These are phyloP conservation scores for Fusarium concolor DNA, from an alignment of 2,329 filamentous ascomycete genomes.

Conservation along the genomic window DNA sequence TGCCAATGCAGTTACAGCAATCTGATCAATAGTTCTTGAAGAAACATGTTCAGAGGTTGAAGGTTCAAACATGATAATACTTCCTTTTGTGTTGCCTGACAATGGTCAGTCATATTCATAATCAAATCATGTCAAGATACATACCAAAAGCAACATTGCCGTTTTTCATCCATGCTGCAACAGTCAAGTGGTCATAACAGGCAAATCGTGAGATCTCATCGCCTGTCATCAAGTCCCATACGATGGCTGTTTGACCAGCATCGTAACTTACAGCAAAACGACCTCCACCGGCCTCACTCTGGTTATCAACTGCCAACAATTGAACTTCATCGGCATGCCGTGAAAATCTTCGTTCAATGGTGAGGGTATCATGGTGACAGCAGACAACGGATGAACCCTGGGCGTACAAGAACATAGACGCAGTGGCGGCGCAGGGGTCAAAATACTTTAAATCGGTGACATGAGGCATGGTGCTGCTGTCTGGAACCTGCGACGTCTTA, in stretches of 20 bases:
- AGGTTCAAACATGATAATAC: slow-evolving; percentile 94
- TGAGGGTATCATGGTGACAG: slow-evolving; percentile 91
- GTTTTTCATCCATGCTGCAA: slow-evolving; percentile 95
- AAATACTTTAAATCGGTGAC: slow-evolving; percentile 69
- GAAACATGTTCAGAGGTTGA: slow-evolving; percentile 93
- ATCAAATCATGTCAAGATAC: slow-evolving; percentile 43
- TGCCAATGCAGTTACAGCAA: slow-evolving; percentile 92
- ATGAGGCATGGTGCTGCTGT: slow-evolving; percentile 64
- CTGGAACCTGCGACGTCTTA: slow-evolving; percentile 56
- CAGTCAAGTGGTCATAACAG: slow-evolving; percentile 86
- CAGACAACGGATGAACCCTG: slow-evolving; percentile 86
- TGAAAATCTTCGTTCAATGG: slow-evolving; percentile 87
- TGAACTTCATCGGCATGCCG: slow-evolving; percentile 85
- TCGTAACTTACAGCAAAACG: slow-evolving; percentile 94
- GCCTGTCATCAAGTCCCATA: slow-evolving; percentile 95
- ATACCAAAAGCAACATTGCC: slow-evolving; percentile 96
- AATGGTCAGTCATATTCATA: slow-evolving; percentile 34
- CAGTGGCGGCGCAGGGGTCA: slow-evolving; percentile 90
- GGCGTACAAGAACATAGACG: slow-evolving; percentile 89
- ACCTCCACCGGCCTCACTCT: slow-evolving; percentile 86
- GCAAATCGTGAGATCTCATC: slow-evolving; percentile 92
- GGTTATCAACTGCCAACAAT: slow-evolving; percentile 89
- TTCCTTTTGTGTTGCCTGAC: slow-evolving; percentile 89
- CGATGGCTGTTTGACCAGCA: slow-evolving; percentile 88
- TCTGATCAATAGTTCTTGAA: slow-evolving; percentile 87